Evolutionary conservation across 2,329 filamentous ascomycete genomes (phyloP).

Genomic region (Microsporum canis): DNA sequence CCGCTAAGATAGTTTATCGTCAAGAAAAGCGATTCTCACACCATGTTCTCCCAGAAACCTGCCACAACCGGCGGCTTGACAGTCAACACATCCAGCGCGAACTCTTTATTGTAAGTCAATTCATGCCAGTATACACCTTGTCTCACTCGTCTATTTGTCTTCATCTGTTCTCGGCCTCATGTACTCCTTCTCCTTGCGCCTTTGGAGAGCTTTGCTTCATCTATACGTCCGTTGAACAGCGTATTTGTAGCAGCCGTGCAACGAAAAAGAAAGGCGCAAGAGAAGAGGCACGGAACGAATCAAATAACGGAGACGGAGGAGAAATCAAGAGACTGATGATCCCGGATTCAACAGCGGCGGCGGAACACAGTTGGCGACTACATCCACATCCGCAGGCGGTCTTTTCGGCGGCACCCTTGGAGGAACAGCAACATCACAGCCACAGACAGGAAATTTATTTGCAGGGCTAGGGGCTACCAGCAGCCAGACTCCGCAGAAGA

Average conservation of each 20-base stretch:
- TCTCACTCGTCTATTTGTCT: background rate
- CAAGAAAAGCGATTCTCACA: background rate
- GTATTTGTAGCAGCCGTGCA: too few relatives aligned
- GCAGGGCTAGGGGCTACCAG: slow-evolving; percentile 15
- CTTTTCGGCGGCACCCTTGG: slow-evolving; percentile 24
- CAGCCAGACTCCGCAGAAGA: slow-evolving; percentile 18
- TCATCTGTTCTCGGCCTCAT: background rate
- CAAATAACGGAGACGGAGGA: background rate
- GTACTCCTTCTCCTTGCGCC: background rate
- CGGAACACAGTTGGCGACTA: slow-evolving; percentile 8
- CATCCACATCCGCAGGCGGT: slow-evolving; percentile 17
- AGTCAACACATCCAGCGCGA: slow-evolving; percentile 15
- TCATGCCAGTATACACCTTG: background rate
- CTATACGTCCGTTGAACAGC: too few relatives aligned
- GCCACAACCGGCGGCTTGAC: slow-evolving; percentile 11
- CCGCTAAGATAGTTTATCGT: too few relatives aligned
- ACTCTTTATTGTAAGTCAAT: slow-evolving; percentile 15
- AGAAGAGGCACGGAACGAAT: background rate
- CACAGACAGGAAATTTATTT: slow-evolving; percentile 11
- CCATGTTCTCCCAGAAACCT: slow-evolving; percentile 14
- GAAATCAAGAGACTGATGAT: background rate
- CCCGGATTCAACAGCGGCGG: background rate
- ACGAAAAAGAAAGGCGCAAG: background rate
- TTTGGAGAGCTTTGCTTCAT: background rate
- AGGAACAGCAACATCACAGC: slow-evolving; percentile 11